A percentile compares a stretch with the other conserved stretches of the same genome.
These are phyloP conservation scores for Malus hybrid DNA, from an alignment of 331 rosid species.

Conservation along the genomic window DNA sequence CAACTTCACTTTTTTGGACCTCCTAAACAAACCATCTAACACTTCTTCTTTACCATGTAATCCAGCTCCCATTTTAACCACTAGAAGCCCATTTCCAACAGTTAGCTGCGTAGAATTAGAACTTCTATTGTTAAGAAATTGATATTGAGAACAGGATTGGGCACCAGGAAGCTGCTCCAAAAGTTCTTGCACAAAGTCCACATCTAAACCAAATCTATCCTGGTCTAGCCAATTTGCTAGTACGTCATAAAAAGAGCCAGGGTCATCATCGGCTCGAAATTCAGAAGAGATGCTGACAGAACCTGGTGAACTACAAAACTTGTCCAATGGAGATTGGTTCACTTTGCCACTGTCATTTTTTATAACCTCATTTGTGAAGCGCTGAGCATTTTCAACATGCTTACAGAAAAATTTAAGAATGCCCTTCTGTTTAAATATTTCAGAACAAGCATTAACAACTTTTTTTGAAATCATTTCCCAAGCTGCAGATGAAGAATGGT, in stretches of 20 bases:
- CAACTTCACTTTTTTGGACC: conserved; percentile 45
- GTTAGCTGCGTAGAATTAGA: conserved; percentile 45
- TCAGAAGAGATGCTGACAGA: conserved; percentile 39
- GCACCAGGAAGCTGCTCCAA: conserved; percentile 72
- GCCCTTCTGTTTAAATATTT: conserved; percentile 58
- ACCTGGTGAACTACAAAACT: conserved; percentile 47
- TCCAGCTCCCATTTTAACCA: conserved; percentile 38
- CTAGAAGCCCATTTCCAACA: conserved; percentile 69
- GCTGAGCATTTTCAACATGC: conserved; percentile 45
- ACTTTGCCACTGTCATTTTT: conserved; percentile 27
- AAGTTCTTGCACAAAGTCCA: conserved; percentile 85
- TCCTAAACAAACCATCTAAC: conserved; percentile 41
- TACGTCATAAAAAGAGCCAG: conserved; percentile 23
- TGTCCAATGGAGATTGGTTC: conserved; percentile 36
- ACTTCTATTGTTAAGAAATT: conserved; percentile 45
- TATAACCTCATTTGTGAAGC: conserved; percentile 16
- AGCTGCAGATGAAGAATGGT: conserved; percentile 54
- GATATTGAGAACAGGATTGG: conserved; percentile 47
- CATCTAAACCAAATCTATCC: conserved; percentile 92
- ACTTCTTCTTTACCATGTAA: conserved; percentile 46
- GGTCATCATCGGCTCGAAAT: conserved; percentile 39
- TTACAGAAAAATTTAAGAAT: conserved; percentile 52
- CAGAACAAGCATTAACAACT: conserved; percentile 47
- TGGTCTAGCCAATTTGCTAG: conserved; percentile 79
- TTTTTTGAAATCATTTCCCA: conserved; percentile 66